phyloP scores from a whole-genome alignment of 306 rosid species.

The Cucumis melo region DNA sequence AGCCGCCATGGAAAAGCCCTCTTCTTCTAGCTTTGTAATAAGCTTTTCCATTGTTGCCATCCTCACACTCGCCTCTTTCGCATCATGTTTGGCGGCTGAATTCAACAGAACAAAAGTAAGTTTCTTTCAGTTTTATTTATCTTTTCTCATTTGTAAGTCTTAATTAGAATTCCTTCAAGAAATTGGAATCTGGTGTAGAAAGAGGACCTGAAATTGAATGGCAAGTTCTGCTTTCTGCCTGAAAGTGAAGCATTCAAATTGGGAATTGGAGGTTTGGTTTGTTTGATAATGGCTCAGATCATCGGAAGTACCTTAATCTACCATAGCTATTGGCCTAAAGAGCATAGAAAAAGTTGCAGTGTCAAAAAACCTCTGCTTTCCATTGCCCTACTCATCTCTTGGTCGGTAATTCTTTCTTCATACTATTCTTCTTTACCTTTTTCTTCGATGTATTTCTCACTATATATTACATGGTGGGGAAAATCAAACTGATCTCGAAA shows the following conservation, averaged over 20 bases:
- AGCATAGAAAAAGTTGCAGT: conserved; percentile 23
- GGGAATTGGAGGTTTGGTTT: conserved; percentile 48
- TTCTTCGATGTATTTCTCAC: no score
- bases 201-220: conserved; percentile 51
- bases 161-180: background rate
- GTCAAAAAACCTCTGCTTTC: conserved; percentile 29
- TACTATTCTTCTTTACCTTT: background rate
- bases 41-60: conserved; percentile 18
- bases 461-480: no score
- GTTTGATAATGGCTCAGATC: conserved; percentile 42
- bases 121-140: background rate
- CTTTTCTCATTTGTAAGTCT: background rate
- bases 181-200: conserved; percentile 18
- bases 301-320: conserved; percentile 32
- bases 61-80: conserved; percentile 46
- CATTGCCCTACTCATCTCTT: conserved; percentile 44
- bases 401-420: conserved; percentile 36
- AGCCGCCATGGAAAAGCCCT: conserved; percentile 37
- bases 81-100: conserved; percentile 63
- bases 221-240: conserved; percentile 52
- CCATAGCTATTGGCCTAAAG: conserved; percentile 23
- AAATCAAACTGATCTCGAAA: no score
- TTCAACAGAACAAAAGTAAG: conserved; percentile 47
- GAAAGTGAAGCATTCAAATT: conserved; percentile 51
- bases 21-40: conserved; percentile 16